Conservation (phyloP, 2,329 filamentous ascomycete species). For the Colletotrichum caudatum region DNA sequence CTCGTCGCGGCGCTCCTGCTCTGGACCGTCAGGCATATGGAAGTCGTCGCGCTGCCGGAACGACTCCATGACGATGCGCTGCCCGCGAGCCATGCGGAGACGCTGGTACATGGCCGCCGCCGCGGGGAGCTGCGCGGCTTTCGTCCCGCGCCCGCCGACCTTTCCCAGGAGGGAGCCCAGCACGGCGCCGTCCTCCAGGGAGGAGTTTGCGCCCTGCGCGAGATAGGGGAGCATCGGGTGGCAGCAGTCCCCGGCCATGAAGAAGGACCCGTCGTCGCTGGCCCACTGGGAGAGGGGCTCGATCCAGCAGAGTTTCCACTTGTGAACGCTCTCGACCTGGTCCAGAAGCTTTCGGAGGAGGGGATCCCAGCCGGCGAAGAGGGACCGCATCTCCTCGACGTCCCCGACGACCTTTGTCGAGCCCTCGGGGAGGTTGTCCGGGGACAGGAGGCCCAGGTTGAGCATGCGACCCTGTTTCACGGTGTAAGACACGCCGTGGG, state of each 20-base stretch:
- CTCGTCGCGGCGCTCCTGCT: conserved; percentile 37
- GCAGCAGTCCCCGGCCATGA: conserved; percentile 58
- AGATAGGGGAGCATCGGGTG: conserved; percentile 64
- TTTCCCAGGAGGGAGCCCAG: conserved; percentile 42
- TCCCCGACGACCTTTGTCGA: conserved; percentile 46
- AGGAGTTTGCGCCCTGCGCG: conserved; percentile 55
- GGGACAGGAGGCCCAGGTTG: conserved; percentile 54
- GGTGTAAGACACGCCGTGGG: conserved; percentile 63
- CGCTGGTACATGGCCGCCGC: conserved; percentile 41
- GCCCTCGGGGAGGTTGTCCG: conserved; percentile 39
- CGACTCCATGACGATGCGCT: conserved; percentile 42
- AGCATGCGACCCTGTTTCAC: conserved; percentile 57
- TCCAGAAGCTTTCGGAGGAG: conserved; percentile 51
- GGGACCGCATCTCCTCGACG: conserved; percentile 50
- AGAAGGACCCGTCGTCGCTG: conserved; percentile 53
- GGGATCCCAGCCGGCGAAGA: conserved; percentile 53
- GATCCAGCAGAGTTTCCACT: conserved; percentile 61
- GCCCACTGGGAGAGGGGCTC: conserved; percentile 55
- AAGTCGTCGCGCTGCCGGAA: conserved; percentile 42
- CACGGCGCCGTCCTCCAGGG: conserved; percentile 39
- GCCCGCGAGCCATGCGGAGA: conserved; percentile 38
- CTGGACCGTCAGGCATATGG: conserved; percentile 40
- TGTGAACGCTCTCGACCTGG: conserved; percentile 55
- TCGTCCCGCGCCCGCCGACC: conserved; percentile 9
- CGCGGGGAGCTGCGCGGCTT: conserved; percentile 26